Evolutionary conservation across 306 rosid genomes (phyloP).

Genomic region (Boehmeria nivea): DNA sequence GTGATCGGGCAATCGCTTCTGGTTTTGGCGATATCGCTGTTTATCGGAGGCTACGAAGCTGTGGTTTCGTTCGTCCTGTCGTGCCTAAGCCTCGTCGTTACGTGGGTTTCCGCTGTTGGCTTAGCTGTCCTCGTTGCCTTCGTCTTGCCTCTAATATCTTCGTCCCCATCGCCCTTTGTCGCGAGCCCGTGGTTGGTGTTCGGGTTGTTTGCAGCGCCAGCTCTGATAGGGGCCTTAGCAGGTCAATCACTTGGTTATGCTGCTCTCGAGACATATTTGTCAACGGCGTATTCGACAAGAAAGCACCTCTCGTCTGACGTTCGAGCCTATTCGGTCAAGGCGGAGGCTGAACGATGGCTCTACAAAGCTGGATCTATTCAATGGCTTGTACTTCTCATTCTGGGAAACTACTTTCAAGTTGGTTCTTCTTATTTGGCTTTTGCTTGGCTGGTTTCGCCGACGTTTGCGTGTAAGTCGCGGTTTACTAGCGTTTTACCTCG

Average conservation of each 20-base stretch:
- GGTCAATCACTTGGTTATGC: constrained; percentile 88
- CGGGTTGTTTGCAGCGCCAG: constrained; percentile 86
- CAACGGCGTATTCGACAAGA: constrained; percentile 46
- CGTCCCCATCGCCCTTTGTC: constrained; percentile 76
- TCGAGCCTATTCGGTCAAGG: constrained; percentile 51
- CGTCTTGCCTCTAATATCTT: constrained; percentile 53
- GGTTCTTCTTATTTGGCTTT: constrained; percentile 91
- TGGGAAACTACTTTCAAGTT: constrained; percentile 73
- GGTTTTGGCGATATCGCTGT: constrained; percentile 72
- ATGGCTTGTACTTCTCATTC: constrained; percentile 77
- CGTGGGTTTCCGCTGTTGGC: constrained; percentile 63
- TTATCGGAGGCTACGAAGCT: constrained; percentile 88
- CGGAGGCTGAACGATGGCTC: constrained; percentile 98
- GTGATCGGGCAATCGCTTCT: constrained; percentile 83
- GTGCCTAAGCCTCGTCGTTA: constrained; percentile 52
- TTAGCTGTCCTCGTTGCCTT: constrained; percentile 57
- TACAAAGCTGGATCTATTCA: constrained; percentile 89
- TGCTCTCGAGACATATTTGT: constrained; percentile 54
- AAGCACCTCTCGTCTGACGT: constrained; percentile 37
- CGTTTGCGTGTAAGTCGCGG: constrained; percentile 71
- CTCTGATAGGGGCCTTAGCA: constrained; percentile 76
- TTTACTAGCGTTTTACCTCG: too few relatives aligned
- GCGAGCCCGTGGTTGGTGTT: constrained; percentile 83
- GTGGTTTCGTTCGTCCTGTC: constrained; percentile 69
- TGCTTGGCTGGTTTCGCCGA: constrained; percentile 88